These are phyloP conservation scores for Debaryomyces nepalensis DNA, from an alignment of 1,139 yeast genomes.

Conservation along the genomic window DNA sequence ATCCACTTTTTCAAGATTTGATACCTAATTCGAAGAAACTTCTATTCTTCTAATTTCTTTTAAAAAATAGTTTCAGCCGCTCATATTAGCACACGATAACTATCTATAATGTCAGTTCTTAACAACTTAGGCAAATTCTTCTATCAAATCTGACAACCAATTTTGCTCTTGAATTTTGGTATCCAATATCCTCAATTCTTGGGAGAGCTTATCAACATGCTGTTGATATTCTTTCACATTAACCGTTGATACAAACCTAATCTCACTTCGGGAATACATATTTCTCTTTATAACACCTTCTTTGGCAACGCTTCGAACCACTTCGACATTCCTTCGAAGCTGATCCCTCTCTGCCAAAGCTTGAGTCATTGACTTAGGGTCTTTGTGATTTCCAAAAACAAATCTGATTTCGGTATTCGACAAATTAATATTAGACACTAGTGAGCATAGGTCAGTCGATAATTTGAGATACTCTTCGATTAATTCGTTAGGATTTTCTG, in stretches of 20 bases:
- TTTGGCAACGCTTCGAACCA: conserved; percentile 9
- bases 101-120: background rate
- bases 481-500: conserved; percentile 18
- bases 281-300: conserved; percentile 15
- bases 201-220: conserved; percentile 15
- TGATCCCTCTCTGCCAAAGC: conserved; percentile 22
- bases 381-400: conserved; percentile 7
- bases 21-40: conserved; percentile 8
- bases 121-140: background rate
- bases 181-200: conserved; percentile 18
- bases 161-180: conserved; percentile 22
- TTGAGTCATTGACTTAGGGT: conserved; percentile 18
- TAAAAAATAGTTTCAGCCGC: background rate
- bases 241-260: conserved; percentile 18
- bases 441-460: conserved; percentile 16
- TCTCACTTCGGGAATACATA: conserved; percentile 21
- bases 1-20: conserved; percentile 3
- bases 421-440: conserved; percentile 19
- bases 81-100: background rate
- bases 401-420: conserved; percentile 15
- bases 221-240: conserved; percentile 15
- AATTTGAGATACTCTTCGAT: conserved; percentile 13
- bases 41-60: too few species aligned
- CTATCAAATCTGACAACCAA: conserved; percentile 17
- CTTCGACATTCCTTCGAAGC: conserved; percentile 15